These are phyloP conservation scores for Onygenales sp. DNA, from an alignment of 2,329 filamentous ascomycete species.

Conservation along the genomic window DNA sequence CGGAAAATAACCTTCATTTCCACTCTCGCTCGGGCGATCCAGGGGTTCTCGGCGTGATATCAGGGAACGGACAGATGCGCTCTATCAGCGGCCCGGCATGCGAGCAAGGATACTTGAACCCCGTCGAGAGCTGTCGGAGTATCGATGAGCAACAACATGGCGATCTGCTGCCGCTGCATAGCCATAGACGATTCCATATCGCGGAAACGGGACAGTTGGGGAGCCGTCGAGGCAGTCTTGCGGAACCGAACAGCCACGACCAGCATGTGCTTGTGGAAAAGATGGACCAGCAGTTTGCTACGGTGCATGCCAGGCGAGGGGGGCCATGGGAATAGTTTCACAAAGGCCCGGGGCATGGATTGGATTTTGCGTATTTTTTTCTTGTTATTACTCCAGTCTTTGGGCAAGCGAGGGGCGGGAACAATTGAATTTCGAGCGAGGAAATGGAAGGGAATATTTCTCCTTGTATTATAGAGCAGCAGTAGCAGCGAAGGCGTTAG, in stretches of 20 bases:
- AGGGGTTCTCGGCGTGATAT: neutral
- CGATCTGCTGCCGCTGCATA: slow-evolving; percentile 6
- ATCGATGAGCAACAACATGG: neutral
- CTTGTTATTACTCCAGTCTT: no score
- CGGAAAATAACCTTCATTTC: neutral
- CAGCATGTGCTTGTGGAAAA: no score
- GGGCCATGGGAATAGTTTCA: no score
- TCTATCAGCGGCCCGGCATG: neutral
- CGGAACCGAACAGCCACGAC: neutral
- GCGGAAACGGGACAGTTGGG: slow-evolving; percentile 10
- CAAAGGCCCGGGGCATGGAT: no score
- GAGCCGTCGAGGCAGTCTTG: neutral
- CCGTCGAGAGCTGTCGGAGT: neutral
- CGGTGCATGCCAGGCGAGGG: no score
- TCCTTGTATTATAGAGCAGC: no score
- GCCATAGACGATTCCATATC: slow-evolving; percentile 6
- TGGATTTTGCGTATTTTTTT: no score
- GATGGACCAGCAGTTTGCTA: no score
- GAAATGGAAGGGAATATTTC: no score
- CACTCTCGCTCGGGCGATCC: neutral
- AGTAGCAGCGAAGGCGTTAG: no score
- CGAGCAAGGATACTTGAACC: neutral
- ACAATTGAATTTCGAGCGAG: no score
- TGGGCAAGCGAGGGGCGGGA: no score
- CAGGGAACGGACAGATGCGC: neutral